A percentile compares a stretch with the other conserved stretches of the same genome.
These are phyloP conservation scores for Paratinospora sagittata DNA, from an alignment of 164 flowering plant genomes.

Conservation along the genomic window DNA sequence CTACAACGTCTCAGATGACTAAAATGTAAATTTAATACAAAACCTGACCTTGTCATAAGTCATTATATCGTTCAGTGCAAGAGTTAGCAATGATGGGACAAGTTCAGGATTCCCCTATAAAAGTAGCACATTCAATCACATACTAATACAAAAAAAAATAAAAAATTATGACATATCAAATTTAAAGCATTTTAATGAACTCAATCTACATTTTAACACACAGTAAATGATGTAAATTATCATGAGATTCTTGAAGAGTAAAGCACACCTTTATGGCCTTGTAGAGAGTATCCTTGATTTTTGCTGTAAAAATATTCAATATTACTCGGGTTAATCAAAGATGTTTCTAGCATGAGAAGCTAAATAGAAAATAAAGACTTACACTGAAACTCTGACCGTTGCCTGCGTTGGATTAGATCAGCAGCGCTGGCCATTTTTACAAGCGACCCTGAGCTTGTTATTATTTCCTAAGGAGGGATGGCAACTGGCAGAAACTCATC, in stretches of 20 bases:
- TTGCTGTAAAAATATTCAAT: conserved; percentile 36
- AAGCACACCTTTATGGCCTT: conserved; percentile 52
- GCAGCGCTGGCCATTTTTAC: conserved; percentile 74
- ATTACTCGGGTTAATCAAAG: background rate
- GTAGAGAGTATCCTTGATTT: conserved; percentile 49
- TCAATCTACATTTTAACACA: background rate
- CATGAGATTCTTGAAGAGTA: background rate
- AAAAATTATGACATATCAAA: background rate
- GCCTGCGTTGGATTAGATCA: conserved; percentile 83
- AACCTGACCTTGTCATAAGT: conserved; percentile 86
- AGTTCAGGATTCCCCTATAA: conserved; percentile 66
- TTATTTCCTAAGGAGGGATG: conserved; percentile 48
- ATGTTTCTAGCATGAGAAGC: conserved; percentile 5
- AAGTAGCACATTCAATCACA: background rate
- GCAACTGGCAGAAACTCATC: conserved; percentile 50
- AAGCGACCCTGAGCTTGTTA: conserved; percentile 50
- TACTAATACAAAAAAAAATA: background rate
- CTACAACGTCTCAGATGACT: background rate
- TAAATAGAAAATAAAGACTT: conserved; percentile 22
- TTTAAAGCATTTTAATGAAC: background rate
- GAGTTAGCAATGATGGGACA: conserved; percentile 58
- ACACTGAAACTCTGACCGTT: conserved; percentile 82
- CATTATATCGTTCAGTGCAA: conserved; percentile 74
- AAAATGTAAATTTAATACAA: background rate
- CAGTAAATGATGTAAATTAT: background rate